A percentile compares a stretch with the other conserved stretches of the same genome.
These are phyloP conservation scores for Cutaneotrichosporon mucoides DNA, from an alignment of 1,284 basidiomycete genomes.

Conservation along the genomic window DNA sequence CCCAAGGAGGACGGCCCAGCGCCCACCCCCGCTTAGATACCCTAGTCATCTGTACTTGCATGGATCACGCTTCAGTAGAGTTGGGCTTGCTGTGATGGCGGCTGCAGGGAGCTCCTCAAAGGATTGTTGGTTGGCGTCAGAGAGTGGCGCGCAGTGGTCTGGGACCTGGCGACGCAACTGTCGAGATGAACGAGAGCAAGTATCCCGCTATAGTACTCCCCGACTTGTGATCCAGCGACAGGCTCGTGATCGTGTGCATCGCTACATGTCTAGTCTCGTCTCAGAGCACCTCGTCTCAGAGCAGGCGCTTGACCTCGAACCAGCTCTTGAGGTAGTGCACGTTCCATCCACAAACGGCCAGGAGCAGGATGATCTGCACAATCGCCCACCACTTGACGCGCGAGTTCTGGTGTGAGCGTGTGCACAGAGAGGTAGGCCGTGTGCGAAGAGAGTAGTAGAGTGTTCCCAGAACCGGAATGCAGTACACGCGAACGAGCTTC, in stretches of 20 bases:
- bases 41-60: background rate
- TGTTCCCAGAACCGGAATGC: too few relatives aligned
- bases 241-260: constrained; percentile 2
- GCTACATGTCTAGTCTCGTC: constrained; percentile 1
- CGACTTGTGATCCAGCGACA: too few relatives aligned
- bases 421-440: too few relatives aligned
- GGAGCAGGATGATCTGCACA: constrained; percentile 78
- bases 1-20: background rate
- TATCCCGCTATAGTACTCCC: too few relatives aligned
- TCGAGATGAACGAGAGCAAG: too few relatives aligned
- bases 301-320: constrained; percentile 91
- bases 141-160: too few relatives aligned
- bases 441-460: too few relatives aligned
- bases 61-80: constrained; percentile 1
- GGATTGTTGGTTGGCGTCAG: too few relatives aligned
- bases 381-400: constrained; percentile 99
- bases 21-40: background rate
- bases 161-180: too few relatives aligned
- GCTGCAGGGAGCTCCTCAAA: too few relatives aligned
- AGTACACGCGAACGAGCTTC: too few relatives aligned
- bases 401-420: constrained; percentile 57
- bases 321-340: constrained; percentile 92
- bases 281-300: constrained; percentile 51
- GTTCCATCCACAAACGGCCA: constrained; percentile 92
- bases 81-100: too few relatives aligned